Percentiles rank a stretch among this genome's conserved stretches.
Evolutionary conservation across 305 asterid genomes (phyloP).

Genomic region (Ajuga reptans): DNA sequence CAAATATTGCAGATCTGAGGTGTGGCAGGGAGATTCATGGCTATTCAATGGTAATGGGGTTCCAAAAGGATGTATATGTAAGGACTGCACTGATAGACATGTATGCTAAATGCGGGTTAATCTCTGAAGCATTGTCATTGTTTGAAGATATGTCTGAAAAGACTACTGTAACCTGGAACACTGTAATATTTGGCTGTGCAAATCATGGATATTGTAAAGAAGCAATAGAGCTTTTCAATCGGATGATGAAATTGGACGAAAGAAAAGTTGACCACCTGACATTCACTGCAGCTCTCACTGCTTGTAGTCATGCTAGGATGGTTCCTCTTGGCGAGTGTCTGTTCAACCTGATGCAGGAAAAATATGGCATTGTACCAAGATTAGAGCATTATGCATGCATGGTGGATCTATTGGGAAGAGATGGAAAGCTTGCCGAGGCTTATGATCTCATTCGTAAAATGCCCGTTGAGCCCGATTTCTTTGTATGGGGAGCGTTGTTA

Average conservation of each 20-base stretch:
- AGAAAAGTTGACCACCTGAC: constrained; percentile 51
- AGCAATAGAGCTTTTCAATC: constrained; percentile 49
- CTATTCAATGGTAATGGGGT: constrained; percentile 39
- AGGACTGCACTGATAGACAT: constrained; percentile 59
- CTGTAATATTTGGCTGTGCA: constrained; percentile 71
- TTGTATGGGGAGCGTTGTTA: constrained; percentile 71
- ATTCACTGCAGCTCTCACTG: constrained; percentile 61
- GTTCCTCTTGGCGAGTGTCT: constrained; percentile 46
- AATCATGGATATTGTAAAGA: constrained; percentile 53
- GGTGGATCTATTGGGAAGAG: constrained; percentile 67
- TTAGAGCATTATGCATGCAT: constrained; percentile 70
- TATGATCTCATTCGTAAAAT: constrained; percentile 40
- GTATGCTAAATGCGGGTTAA: constrained; percentile 68
- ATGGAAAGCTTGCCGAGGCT: constrained; percentile 53
- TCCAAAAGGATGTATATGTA: constrained; percentile 43
- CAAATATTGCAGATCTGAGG: constrained; percentile 42
- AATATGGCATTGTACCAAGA: constrained; percentile 45
- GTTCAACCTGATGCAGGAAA: constrained; percentile 50
- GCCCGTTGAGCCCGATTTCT: constrained; percentile 48
- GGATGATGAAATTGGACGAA: constrained; percentile 41
- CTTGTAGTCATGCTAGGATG: constrained; percentile 56
- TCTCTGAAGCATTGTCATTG: constrained; percentile 39
- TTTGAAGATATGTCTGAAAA: constrained; percentile 37
- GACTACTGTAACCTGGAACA: constrained; percentile 55
- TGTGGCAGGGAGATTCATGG: constrained; percentile 62